Base-by-base conservation (phyloP, 805 yeast species). In the Soucietia sequanensis region DNA sequence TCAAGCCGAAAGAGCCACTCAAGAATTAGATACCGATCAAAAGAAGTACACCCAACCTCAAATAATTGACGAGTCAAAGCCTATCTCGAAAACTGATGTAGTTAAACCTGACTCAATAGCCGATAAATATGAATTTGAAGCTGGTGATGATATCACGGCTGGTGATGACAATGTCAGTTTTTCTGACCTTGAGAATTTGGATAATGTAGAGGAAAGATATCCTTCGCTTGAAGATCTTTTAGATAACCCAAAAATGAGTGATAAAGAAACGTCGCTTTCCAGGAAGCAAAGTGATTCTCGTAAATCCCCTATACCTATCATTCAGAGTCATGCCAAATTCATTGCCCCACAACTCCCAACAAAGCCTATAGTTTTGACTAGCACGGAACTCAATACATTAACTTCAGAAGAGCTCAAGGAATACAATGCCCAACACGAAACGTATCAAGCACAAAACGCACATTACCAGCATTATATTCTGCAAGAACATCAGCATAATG, bases 121-220 rank as follows among this genome's bases (percentile, higher is more conserved):
- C n/a, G n/a, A n/a, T n/a, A n/a, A n/a, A n/a, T n/a, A n/a, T n/a
- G n/a, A n/a, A n/a, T n/a, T n/a, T n/a, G n/a, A n/a, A n/a, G n/a
- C n/a, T n/a, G n/a, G n/a, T n/a, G n/a, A n/a, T n/a, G n/a, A n/a
- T n/a, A n/a, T n/a, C n/a, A n/a, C n/a, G n/a, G n/a, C 4, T 50
- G 27, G 21, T 13, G 35, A 34, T 8, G 36, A 35, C 14, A 54
- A 48, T 26, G 51, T 44, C 20, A 51, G 54, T 20, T 50, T 57
- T 19, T 54, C 53, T 8, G 70, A 65, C n/a, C 35, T 72, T 20
- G 71, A 61, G 5, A 55, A 71, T 22, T 45, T 68, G 35, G 71
- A 67, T 18, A 55, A 66, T 35, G 75, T 70, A 2, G 81, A 75
- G 46, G 71, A 71, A 37, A 55, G 81, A 31, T 78, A 67, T 44